These are phyloP conservation scores for Ustilago lituana DNA, from an alignment of 1,284 basidiomycete genomes.

Conservation along the genomic window DNA sequence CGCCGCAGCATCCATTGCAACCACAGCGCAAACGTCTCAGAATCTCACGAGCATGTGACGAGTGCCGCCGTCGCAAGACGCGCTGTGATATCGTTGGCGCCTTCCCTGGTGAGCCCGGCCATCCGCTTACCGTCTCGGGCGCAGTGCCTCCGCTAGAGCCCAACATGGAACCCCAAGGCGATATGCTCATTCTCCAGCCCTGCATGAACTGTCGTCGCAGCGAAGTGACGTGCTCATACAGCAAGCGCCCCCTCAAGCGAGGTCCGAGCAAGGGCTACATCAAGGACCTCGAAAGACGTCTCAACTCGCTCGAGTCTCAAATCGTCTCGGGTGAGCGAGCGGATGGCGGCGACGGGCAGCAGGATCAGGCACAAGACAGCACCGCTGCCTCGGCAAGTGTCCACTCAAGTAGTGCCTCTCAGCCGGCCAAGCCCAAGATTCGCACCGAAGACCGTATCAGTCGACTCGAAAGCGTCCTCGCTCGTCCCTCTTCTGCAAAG, in stretches of 20 bases:
- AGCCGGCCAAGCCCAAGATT: slow-evolving; percentile 25
- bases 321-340: slow-evolving; percentile 12
- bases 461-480: slow-evolving; percentile 34
- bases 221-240: slow-evolving; percentile 47
- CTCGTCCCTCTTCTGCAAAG: slow-evolving; percentile 14
- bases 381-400: neutral
- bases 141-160: slow-evolving; percentile 34
- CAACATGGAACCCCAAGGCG: slow-evolving; percentile 37
- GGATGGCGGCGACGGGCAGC: slow-evolving; percentile 9
- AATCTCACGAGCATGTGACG: slow-evolving; percentile 49
- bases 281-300: slow-evolving; percentile 56
- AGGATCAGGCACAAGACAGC: neutral
- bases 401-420: neutral
- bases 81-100: slow-evolving; percentile 52
- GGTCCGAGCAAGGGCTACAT: slow-evolving; percentile 57
- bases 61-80: slow-evolving; percentile 51
- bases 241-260: slow-evolving; percentile 51
- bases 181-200: slow-evolving; percentile 56
- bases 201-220: slow-evolving; percentile 53
- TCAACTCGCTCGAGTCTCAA: slow-evolving; percentile 53
- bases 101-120: slow-evolving; percentile 44
- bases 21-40: slow-evolving; percentile 45
- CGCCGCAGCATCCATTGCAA: slow-evolving; percentile 15
- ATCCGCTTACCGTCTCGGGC: slow-evolving; percentile 43
- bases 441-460: slow-evolving; percentile 46